Conservation (phyloP, 768 basidiomycete genomes). For the Butyriboletus loyo region DNA sequence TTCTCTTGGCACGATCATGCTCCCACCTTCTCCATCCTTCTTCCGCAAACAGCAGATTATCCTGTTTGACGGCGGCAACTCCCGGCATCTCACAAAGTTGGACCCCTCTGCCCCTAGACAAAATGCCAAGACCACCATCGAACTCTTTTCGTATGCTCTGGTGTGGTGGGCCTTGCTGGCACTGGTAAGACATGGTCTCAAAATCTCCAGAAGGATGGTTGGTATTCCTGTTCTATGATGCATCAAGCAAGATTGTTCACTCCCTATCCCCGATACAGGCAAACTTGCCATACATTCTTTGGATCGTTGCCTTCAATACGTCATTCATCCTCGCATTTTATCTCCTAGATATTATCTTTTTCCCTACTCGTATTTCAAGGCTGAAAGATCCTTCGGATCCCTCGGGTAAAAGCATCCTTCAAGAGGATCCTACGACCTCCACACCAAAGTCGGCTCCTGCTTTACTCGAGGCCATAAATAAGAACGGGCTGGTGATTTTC, state of each 20-base stretch:
- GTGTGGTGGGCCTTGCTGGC: slow-evolving; percentile 75
- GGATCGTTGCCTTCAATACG: slow-evolving; percentile 87
- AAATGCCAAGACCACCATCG: slow-evolving; percentile 70
- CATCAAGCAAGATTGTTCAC: neutral
- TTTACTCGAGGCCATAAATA: slow-evolving; percentile 80
- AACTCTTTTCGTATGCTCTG: slow-evolving; percentile 71
- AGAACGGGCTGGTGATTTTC: slow-evolving; percentile 76
- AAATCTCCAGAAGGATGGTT: slow-evolving; percentile 62
- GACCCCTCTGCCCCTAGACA: slow-evolving; percentile 44
- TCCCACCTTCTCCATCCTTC: slow-evolving; percentile 74
- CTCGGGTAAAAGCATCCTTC: slow-evolving; percentile 23
- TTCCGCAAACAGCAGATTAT: slow-evolving; percentile 51
- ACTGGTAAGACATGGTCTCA: slow-evolving; percentile 28
- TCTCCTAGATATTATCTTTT: slow-evolving; percentile 69
- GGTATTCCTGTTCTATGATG: slow-evolving; percentile 22
- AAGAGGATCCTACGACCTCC: slow-evolving; percentile 22
- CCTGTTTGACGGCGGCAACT: slow-evolving; percentile 9
- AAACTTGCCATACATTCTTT: slow-evolving; percentile 85
- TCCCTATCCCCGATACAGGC: slow-evolving; percentile 46
- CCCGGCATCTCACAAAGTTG: slow-evolving; percentile 1
- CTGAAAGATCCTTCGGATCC: slow-evolving; percentile 23
- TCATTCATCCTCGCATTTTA: slow-evolving; percentile 82
- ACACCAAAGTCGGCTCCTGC: slow-evolving; percentile 34
- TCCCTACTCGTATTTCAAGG: slow-evolving; percentile 41
- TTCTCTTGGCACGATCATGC: slow-evolving; percentile 73